Evolutionary conservation across 768 basidiomycete genomes (phyloP).

Genomic region (Austroboletus festivus): DNA sequence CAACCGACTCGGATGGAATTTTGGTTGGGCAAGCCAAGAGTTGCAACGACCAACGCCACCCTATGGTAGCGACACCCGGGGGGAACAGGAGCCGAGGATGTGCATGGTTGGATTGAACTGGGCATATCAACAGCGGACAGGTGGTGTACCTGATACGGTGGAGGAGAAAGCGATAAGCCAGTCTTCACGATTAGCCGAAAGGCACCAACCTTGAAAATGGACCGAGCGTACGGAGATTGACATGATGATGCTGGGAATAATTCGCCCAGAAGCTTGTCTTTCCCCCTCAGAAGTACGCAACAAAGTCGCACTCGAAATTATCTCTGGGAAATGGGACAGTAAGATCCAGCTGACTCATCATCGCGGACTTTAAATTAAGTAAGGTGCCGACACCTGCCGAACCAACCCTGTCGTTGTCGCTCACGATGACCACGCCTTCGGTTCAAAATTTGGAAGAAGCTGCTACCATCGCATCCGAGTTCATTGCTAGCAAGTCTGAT

Average conservation of each 20-base stretch:
- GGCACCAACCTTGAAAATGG: background rate
- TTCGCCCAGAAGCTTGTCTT: background rate
- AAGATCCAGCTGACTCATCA: constrained; percentile 14
- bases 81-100: background rate
- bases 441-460: constrained; percentile 46
- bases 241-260: constrained; percentile 9
- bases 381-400: constrained; percentile 15
- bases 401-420: background rate
- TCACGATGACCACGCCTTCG: constrained; percentile 31
- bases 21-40: background rate
- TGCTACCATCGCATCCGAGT: constrained; percentile 47
- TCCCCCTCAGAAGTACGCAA: background rate
- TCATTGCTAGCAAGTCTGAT: constrained; percentile 41
- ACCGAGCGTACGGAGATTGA: background rate
- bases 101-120: background rate
- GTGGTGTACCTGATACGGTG: too few species aligned
- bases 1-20: background rate
- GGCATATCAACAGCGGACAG: background rate
- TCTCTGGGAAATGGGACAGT: background rate
- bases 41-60: background rate
- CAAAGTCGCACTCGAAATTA: background rate
- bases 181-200: background rate
- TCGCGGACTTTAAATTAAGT: constrained; percentile 22
- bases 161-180: too few species aligned
- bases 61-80: background rate